Evolutionary conservation across 805 yeast species (phyloP).

Genomic region (Ogataea ganodermae): DNA sequence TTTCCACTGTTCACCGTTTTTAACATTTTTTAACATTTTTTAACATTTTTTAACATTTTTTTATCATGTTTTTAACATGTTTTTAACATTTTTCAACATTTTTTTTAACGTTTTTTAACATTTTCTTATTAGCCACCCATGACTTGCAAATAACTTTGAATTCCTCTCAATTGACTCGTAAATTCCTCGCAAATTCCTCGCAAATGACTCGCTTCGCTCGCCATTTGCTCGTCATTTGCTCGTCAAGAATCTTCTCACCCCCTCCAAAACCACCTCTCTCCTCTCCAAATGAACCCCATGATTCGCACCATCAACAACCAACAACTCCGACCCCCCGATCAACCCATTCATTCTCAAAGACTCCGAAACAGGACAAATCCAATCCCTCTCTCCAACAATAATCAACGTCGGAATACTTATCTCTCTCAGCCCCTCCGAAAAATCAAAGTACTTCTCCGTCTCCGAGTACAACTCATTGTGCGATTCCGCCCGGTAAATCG

Average conservation of each 20-base stretch:
- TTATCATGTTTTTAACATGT: too few species aligned
- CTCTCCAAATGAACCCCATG: conserved; percentile 28
- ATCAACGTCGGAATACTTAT: conserved; percentile 22
- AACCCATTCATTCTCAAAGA: conserved; percentile 17
- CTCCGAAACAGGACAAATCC: conserved; percentile 29
- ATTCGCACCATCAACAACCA: conserved; percentile 22
- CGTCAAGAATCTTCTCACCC: conserved; percentile 10
- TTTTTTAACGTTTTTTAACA: too few species aligned
- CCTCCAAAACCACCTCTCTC: conserved; percentile 13
- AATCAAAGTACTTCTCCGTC: conserved; percentile 28
- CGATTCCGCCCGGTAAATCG: conserved; percentile 22
- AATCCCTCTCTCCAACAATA: conserved; percentile 26
- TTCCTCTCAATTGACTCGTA: too few species aligned
- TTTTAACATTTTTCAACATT: too few species aligned
- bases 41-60: too few species aligned
- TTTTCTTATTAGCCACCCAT: too few species aligned
- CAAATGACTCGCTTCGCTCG: neutral
- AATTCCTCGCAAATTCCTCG: too few species aligned
- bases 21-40: too few species aligned
- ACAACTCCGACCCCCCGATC: conserved; percentile 19
- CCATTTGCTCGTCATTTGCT: neutral
- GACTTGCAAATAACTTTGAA: too few species aligned
- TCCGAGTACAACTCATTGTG: conserved; percentile 30
- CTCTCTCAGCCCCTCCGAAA: conserved; percentile 14
- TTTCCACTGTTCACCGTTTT: too few species aligned